These are phyloP conservation scores for Sphaerostilbella broomeana DNA, from an alignment of 2,329 filamentous ascomycete genomes.

Conservation along the genomic window DNA sequence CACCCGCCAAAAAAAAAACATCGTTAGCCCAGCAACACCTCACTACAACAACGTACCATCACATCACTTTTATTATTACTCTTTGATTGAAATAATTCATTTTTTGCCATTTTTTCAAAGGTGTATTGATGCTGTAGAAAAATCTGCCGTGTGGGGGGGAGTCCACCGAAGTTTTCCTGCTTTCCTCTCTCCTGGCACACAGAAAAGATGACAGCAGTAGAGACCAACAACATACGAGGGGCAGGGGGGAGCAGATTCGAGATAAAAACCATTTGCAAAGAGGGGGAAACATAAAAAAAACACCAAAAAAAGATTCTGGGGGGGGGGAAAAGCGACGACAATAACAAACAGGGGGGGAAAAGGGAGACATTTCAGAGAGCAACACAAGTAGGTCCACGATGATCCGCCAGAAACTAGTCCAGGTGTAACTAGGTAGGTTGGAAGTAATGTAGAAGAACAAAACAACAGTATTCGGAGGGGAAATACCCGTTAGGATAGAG, in stretches of 20 bases:
- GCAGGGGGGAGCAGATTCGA: too few relatives aligned
- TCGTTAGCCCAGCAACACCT: too few relatives aligned
- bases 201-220: constrained; percentile 1
- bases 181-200: constrained; percentile 9
- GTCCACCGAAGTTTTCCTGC: constrained; percentile 6
- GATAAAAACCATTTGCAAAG: constrained; percentile 10
- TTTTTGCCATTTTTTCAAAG: constrained; percentile 14
- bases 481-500: constrained; percentile 8
- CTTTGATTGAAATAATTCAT: too few relatives aligned
- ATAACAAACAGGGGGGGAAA: constrained; percentile 19
- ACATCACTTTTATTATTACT: too few relatives aligned
- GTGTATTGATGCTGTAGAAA: constrained; percentile 8
- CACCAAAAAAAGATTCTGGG: constrained; percentile 17
- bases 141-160: constrained; percentile 6
- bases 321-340: constrained; percentile 8
- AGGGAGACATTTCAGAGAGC: constrained; percentile 20
- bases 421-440: constrained; percentile 14
- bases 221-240: too few relatives aligned
- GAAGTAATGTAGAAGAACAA: constrained; percentile 10
- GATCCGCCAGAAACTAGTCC: constrained; percentile 19
- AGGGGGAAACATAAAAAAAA: constrained; percentile 7
- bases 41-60: too few relatives aligned
- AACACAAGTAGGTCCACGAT: constrained; percentile 27
- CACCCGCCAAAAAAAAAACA: too few relatives aligned
- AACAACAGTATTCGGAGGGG: constrained; percentile 6